Percentiles rank a stretch among this genome's conserved stretches.
Conservation (phyloP, 345 rosid species). For the Balakata baccata region DNA sequence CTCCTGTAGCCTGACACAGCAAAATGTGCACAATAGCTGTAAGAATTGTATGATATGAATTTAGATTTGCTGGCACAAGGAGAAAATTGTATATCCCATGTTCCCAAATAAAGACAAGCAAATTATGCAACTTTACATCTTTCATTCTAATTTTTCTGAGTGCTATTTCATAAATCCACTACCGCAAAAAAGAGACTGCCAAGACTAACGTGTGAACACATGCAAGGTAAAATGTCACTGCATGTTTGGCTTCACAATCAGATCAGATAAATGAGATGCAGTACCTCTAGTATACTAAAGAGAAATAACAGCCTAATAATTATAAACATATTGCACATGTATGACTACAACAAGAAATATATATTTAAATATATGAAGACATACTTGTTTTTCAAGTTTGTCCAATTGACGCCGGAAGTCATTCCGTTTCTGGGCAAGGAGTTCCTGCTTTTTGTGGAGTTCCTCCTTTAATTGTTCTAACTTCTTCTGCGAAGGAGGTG, state of each 20-base stretch:
- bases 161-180: background rate
- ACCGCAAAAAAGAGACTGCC: background rate
- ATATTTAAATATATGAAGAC: background rate
- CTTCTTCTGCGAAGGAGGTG: slow-evolving; percentile 64
- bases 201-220: background rate
- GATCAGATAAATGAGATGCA: background rate
- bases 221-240: background rate
- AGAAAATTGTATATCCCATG: background rate
- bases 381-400: slow-evolving; percentile 68
- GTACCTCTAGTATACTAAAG: background rate
- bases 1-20: slow-evolving; percentile 61
- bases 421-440: slow-evolving; percentile 79
- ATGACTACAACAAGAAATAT: background rate
- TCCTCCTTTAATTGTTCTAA: slow-evolving; percentile 68
- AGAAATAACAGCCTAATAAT: background rate
- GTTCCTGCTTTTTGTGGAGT: slow-evolving; percentile 82
- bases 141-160: background rate
- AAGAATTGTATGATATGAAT: slow-evolving; percentile 4
- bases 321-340: background rate
- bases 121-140: background rate
- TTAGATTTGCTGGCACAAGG: background rate
- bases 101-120: background rate
- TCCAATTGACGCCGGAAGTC: slow-evolving; percentile 72
- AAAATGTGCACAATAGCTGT: slow-evolving; percentile 17
- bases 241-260: slow-evolving; percentile 1